These are phyloP conservation scores for Hypoxylon lenormandii DNA, from an alignment of 495 filamentous ascomycete species.

Conservation along the genomic window DNA sequence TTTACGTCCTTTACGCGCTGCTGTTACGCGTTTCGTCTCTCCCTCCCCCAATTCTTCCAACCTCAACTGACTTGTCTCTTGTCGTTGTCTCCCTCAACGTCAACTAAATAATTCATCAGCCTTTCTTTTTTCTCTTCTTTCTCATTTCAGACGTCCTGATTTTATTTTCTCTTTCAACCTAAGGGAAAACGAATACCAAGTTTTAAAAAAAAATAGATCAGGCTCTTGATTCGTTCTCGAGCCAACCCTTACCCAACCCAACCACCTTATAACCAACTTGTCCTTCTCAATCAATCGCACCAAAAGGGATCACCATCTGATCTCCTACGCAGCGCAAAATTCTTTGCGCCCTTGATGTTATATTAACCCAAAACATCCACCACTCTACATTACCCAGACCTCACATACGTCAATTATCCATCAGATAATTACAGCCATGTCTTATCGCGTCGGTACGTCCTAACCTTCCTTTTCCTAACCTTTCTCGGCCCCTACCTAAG, in stretches of 20 bases:
- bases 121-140: too few species aligned
- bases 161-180: too few species aligned
- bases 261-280: neutral
- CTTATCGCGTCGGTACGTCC: constrained; percentile 55
- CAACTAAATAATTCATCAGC: too few species aligned
- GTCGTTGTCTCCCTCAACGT: too few species aligned
- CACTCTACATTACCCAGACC: neutral
- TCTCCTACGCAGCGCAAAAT: neutral
- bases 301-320: neutral
- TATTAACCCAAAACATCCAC: neutral
- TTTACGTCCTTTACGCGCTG: too few species aligned
- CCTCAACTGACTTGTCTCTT: too few species aligned
- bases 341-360: neutral
- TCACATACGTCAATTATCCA: neutral
- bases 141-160: neutral
- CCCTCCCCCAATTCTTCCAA: too few species aligned
- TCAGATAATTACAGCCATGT: constrained; percentile 36
- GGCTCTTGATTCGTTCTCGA: neutral
- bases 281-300: neutral
- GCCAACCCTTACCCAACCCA: neutral
- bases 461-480: constrained; percentile 8
- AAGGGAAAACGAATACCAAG: too few species aligned
- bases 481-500: neutral
- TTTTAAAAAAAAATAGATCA: neutral
- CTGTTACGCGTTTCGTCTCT: too few species aligned